These are phyloP conservation scores for Brassica cretica DNA, from an alignment of 345 rosid genomes.

Conservation along the genomic window DNA sequence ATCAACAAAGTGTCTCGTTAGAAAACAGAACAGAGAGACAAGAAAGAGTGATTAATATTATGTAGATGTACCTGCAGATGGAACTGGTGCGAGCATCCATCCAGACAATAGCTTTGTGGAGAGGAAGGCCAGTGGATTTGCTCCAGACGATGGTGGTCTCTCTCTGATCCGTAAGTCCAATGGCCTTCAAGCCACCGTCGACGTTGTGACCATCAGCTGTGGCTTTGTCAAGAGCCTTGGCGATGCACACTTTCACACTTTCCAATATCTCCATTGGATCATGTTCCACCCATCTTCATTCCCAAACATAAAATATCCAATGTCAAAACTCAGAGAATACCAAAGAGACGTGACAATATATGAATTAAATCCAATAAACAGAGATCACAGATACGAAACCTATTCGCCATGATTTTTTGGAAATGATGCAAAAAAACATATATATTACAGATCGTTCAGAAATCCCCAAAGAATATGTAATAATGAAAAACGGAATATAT, in stretches of 20 bases:
- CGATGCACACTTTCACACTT: slow-evolving; percentile 70
- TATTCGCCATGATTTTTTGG: neutral
- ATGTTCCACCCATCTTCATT: slow-evolving; percentile 90
- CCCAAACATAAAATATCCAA: neutral
- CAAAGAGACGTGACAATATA: neutral
- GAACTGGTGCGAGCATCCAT: slow-evolving; percentile 94
- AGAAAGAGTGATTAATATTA: neutral
- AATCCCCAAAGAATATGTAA: neutral
- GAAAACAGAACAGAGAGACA: neutral
- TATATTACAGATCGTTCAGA: neutral
- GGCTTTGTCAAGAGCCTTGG: slow-evolving; percentile 87
- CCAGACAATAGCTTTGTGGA: slow-evolving; percentile 90
- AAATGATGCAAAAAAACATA: neutral
- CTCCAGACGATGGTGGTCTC: slow-evolving; percentile 90
- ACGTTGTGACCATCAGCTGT: slow-evolving; percentile 81
- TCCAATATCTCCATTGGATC: slow-evolving; percentile 91
- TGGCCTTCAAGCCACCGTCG: slow-evolving; percentile 77
- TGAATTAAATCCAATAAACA: neutral
- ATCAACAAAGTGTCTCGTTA: neutral
- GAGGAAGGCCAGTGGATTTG: slow-evolving; percentile 80
- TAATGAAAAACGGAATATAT: neutral
- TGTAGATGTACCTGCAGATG: slow-evolving; percentile 61
- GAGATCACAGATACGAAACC: neutral
- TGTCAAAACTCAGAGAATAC: neutral
- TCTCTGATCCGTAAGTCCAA: slow-evolving; percentile 93